phyloP scores from a whole-genome alignment of 345 rosid species.

The Atalantia buxifolia region DNA sequence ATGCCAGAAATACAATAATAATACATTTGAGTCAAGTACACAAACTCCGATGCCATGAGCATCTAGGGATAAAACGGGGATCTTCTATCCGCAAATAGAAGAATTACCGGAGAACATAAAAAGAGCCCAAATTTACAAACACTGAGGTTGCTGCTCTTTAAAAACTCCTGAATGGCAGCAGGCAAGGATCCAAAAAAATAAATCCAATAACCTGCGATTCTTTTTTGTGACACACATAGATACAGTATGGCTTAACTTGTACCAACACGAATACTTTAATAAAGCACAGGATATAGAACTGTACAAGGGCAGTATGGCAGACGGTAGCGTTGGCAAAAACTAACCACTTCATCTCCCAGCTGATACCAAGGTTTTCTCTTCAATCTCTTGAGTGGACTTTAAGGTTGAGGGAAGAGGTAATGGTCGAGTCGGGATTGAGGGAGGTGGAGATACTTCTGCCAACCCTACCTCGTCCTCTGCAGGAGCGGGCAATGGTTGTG shows the following conservation, averaged over 20 bases:
- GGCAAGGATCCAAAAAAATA: constrained; percentile 44
- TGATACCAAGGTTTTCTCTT: constrained; percentile 37
- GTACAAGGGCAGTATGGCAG: constrained; percentile 25
- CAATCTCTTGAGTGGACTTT: constrained; percentile 19
- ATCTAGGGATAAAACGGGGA: not conserved
- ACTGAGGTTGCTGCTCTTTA: constrained; percentile 11
- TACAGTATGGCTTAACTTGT: not conserved
- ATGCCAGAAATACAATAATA: not conserved
- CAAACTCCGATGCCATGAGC: not conserved
- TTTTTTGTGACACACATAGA: not conserved
- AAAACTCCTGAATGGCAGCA: constrained; percentile 16
- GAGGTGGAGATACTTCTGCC: constrained; percentile 20
- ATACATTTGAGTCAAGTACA: not conserved
- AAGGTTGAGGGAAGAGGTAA: constrained; percentile 16
- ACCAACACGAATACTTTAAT: constrained; percentile 4
- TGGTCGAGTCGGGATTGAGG: constrained; percentile 8
- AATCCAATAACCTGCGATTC: constrained; percentile 39
- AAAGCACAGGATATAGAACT: constrained; percentile 14
- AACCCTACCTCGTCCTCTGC: constrained; percentile 23
- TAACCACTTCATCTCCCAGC: constrained; percentile 39
- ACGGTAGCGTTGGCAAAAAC: not conserved
- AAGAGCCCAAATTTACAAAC: constrained; percentile 9
- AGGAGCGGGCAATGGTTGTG: constrained; percentile 27
- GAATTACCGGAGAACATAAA: not conserved
- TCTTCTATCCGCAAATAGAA: not conserved